Percentiles rank a stretch among this genome's conserved stretches.
phyloP scores from a whole-genome alignment of 2,329 filamentous ascomycete genomes.

The Aspergillus candidus region DNA sequence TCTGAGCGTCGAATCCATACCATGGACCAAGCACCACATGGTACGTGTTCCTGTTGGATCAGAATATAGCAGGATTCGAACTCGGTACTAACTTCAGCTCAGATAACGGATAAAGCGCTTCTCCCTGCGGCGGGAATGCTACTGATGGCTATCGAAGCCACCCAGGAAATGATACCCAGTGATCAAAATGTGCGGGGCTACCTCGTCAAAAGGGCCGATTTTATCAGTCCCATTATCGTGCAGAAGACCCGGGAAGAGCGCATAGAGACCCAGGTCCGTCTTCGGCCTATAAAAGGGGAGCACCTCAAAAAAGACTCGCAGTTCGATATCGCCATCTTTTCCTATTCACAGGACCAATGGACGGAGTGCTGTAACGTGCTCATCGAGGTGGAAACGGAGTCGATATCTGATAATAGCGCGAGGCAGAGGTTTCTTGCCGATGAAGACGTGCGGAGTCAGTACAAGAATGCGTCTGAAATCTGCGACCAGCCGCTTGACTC shows the following conservation, averaged over 20 bases:
- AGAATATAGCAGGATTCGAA: too few species aligned
- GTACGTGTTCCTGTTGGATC: slow-evolving; percentile 1
- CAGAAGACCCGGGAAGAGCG: slow-evolving; percentile 23
- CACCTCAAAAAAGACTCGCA: slow-evolving; percentile 20
- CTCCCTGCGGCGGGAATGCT: slow-evolving; percentile 31
- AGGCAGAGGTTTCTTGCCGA: too few species aligned
- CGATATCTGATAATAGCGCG: too few species aligned
- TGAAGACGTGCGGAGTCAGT: slow-evolving; percentile 8
- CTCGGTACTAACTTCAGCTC: too few species aligned
- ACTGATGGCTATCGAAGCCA: slow-evolving; percentile 29
- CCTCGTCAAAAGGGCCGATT: slow-evolving; percentile 21
- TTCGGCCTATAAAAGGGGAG: slow-evolving; percentile 19
- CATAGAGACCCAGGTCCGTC: slow-evolving; percentile 24
- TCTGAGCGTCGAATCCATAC: slow-evolving; percentile 15
- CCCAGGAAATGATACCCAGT: slow-evolving; percentile 11
- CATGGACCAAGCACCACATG: slow-evolving; percentile 21
- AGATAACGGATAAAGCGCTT: slow-evolving; percentile 13
- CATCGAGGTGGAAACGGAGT: slow-evolving; percentile 24
- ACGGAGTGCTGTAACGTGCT: slow-evolving; percentile 26
- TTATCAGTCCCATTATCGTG: slow-evolving; percentile 28
- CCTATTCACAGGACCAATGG: slow-evolving; percentile 22
- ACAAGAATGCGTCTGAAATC: slow-evolving; percentile 9
- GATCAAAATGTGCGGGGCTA: slow-evolving; percentile 20
- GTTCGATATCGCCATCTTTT: slow-evolving; percentile 28
- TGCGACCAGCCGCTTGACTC: slow-evolving; percentile 23